Conservation (phyloP, 1,284 basidiomycete species). For the Microbotryum scabiosae region DNA sequence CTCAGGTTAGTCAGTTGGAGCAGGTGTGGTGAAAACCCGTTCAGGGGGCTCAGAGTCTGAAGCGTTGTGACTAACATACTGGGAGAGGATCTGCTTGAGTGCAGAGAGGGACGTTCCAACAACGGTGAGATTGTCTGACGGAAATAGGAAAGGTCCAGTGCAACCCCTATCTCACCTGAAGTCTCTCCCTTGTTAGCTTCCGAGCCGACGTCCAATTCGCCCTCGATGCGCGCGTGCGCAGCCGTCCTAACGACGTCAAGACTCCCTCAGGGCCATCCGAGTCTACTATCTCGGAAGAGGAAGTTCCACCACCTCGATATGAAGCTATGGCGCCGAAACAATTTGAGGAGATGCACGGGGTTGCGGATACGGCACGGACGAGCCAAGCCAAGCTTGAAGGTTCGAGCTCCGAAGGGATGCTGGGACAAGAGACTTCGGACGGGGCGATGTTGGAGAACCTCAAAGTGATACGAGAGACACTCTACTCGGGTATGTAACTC, state of each 20-base stretch:
- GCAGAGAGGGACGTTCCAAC: constrained; percentile 69
- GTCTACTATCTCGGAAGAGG: no score
- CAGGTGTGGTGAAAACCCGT: neutral
- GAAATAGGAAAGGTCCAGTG: no score
- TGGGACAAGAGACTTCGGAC: neutral
- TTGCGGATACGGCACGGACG: constrained; percentile 4
- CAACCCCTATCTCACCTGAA: no score
- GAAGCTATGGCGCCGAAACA: neutral
- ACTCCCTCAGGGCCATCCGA: neutral
- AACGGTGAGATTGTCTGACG: constrained; percentile 40
- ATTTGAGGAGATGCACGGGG: constrained; percentile 7
- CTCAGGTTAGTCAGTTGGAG: constrained; percentile 11
- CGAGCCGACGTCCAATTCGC: constrained; percentile 63
- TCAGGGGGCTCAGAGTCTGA: constrained; percentile 30
- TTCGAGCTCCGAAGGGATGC: neutral
- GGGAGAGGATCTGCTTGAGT: constrained; percentile 56
- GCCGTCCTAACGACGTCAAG: constrained; percentile 1
- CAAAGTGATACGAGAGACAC: constrained; percentile 61
- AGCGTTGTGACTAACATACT: constrained; percentile 38
- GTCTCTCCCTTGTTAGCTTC: constrained; percentile 39
- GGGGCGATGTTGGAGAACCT: constrained; percentile 6
- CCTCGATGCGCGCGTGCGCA: constrained; percentile 51
- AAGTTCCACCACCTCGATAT: no score
- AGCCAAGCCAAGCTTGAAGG: neutral
- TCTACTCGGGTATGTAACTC: constrained; percentile 52